Base-by-base conservation (phyloP, 345 rosid genomes). In the Melastoma malabathricum region DNA sequence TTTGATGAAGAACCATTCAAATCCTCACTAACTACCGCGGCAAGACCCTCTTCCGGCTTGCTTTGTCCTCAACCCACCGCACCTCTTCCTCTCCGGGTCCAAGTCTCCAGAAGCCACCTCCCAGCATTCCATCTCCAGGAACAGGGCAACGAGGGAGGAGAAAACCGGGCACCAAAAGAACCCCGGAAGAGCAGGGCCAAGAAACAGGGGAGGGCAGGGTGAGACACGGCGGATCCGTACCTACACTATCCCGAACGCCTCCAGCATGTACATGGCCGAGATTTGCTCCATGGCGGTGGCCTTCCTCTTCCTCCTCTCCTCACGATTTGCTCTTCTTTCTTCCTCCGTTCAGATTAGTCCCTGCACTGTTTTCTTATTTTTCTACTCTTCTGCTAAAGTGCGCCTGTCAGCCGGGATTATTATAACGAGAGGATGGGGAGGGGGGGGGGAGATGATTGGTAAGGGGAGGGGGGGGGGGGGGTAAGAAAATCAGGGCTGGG, bases 31-130 rank as follows among this genome's bases (percentile, higher is more conserved):
- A 70, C 79, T 74, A n/a, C 79, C 75, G 9, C 79, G 68, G 65
- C 79, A 74, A 44, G 79, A 74, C 18, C 73, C 79, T 56, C 79
- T 56, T n/a, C 79, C 79, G 18, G 79, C 79, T 57, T 74, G 79
- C 44, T 70, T 70, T 5, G 79, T 70, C 64, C 75, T 74, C 29
- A 67, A 61, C 18, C 75, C 79, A 18, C 75, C 79, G 31, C 71
- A 67, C 57, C 73, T 70, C 66, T 70, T 74, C 64, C 79, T 70
- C 49, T 74, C 71, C 43, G 79, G 75, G 54, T 74, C 79, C 71
- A 74, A 68, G 71, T 59, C 67, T 51, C 58, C 68, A 1, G 56
- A 47, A 13, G 55, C 15, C 79, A 60, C 59, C 27, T 68, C 56
- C 61, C 71, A 18, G 64, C 68, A 64, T 25, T 54, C 73, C 79